Base-by-base conservation (phyloP, 1,139 yeast species). In the Nakaseomyces delphensis region DNA sequence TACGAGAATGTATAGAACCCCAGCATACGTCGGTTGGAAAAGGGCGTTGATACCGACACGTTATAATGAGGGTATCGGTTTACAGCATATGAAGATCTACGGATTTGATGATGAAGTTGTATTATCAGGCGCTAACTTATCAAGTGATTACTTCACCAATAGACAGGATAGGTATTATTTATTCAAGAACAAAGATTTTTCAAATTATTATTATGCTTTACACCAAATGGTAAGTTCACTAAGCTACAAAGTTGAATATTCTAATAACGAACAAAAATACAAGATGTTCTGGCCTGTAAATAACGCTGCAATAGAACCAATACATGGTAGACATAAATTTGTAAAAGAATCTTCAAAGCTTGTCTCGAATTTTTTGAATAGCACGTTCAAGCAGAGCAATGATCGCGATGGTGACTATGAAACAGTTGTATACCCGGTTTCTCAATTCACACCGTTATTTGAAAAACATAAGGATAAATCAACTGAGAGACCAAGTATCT, bases 41-140 rank as follows among this genome's bases (percentile, higher is more conserved):
- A 78, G 79, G 55, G 56, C 66, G 15, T 44, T 84, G 40, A 71
- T 87, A 3, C 98, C 99, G 0, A 81, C 75, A 45, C 71, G 98
- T 48, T 71, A 89, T 48, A 87, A 89, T 60, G 99, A 91, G 65
- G 91, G 95, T 6, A 69, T 75, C 57, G 99, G 99, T 0, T 70
- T 91, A 42, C 99, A 91, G 63, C 99, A 91, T 60, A 93, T 91
- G 98, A 91, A 91, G 62, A 72, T 93, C 32, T 91, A 91, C 59
- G 98, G 98, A 1, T 79, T 87, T 56, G 99, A 91, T 61, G 79
- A 87, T 55, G 96, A 87, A 57, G 78, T 91, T 41, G 74, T 93
- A 15, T 69, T 93, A 38, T 77, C 86, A 16, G 99, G 98, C 3
- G 98, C 98, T 3, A 91, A 91, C 56, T 69, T 91, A 43, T 85